Evolutionary conservation across 2,329 filamentous ascomycete genomes (phyloP).

Genomic region (Chaetomium olivaceum): DNA sequence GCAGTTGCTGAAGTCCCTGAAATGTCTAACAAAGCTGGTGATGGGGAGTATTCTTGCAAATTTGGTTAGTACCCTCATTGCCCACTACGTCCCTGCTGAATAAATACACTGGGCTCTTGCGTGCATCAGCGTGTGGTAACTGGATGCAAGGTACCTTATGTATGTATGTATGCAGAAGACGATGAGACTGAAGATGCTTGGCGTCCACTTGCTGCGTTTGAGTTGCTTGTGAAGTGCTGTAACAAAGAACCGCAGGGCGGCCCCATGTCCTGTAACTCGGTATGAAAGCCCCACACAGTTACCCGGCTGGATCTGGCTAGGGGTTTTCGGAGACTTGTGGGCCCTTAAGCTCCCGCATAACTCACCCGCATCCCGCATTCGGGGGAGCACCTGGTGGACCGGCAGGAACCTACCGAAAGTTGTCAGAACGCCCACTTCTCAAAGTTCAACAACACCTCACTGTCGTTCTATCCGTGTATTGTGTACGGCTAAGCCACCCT

Average conservation of each 20-base stretch:
- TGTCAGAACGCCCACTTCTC: not conserved
- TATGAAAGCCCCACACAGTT: not conserved
- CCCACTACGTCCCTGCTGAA: constrained; percentile 9
- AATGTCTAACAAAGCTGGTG: not conserved
- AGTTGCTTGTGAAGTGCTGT: not conserved
- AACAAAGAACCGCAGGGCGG: not conserved
- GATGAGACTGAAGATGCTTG: constrained; percentile 18
- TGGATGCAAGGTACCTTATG: not conserved
- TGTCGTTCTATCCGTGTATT: not conserved
- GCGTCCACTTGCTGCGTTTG: not conserved
- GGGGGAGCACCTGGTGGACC: not conserved
- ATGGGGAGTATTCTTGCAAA: constrained; percentile 1
- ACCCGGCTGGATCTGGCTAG: not conserved
- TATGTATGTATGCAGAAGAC: too few species aligned
- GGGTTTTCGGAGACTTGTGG: not conserved
- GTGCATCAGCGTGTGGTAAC: constrained; percentile 13
- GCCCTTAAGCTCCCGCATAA: not conserved
- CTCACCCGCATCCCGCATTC: not conserved
- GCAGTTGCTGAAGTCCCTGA: not conserved
- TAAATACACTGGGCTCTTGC: constrained; percentile 14
- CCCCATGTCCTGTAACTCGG: too few species aligned
- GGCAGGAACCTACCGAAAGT: not conserved
- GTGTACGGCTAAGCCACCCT: not conserved
- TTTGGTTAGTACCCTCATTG: constrained; percentile 18
- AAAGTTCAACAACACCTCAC: not conserved